Evolutionary conservation across 108 stramenopile species (phyloP), one percentile per base, ranked within the genome.

Genomic region (Bacterosira constricta): DNA sequence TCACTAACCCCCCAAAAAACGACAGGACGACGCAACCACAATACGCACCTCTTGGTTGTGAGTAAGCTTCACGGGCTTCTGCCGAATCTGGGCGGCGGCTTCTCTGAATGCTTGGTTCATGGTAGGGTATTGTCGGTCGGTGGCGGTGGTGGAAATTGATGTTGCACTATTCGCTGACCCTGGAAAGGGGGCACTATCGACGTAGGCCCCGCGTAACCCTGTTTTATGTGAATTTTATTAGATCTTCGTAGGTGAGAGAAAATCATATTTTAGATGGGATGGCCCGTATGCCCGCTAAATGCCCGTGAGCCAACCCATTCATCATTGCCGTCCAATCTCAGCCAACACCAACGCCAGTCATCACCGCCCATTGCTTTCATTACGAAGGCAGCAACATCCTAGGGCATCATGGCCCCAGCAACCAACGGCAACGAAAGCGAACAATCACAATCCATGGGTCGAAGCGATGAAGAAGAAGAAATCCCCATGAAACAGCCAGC

Each of bases 41-140:
- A 17, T 29, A 46, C 85, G 20, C 73, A 91, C 93, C 88, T 90
- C 80, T 71, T 91, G 90, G 47, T 94, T 90, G 45, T 82, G 83
- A 12, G 88, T 84, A 61, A 94, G 80, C 32, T 76, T 58, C 2
- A 86, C 86, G 17, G 86, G 78, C 79, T 86, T 88, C 76, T 90
- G 88, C 32, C 85, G 79, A 13, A 85, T 76, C 64, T 91, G 88
- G 50, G 87, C 71, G 36, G 88, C 87, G 42, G 90, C 90, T 60
- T 77, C 71, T 61, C 79, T 63, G 66, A 94, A 85, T 53, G 71
- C 87, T 39, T 84, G 79, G 69, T 94, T 94, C 80, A 94, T 81
- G 25, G 80, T 36, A 34, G 81, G 63, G 17, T 25, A 3, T 15
- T 47, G 62, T 12, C 20, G 42, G 25, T 15, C 38, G 31, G 31